These are phyloP conservation scores for Calonectria pauciramosa DNA, from an alignment of 2,329 filamentous ascomycete genomes.

Conservation along the genomic window DNA sequence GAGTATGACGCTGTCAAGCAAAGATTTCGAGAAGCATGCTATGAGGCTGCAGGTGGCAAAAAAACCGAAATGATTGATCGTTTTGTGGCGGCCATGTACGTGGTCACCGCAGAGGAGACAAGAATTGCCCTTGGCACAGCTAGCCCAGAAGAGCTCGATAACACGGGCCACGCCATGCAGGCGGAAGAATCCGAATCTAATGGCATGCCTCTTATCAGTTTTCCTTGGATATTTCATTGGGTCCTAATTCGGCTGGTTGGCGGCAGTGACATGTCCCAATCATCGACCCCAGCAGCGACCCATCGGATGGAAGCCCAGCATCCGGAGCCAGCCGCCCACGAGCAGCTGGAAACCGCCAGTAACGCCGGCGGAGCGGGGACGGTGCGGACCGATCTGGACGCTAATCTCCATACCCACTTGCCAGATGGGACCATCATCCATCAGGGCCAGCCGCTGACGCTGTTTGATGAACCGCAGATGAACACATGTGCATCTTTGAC, in stretches of 20 bases:
- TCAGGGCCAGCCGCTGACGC: constrained; percentile 33
- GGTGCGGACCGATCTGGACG: constrained; percentile 10
- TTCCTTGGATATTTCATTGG: constrained; percentile 90
- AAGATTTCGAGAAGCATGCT: constrained; percentile 76
- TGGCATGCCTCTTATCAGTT: constrained; percentile 87
- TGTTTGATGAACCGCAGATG: constrained; percentile 32
- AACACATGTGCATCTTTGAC: neutral
- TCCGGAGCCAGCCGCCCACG: neutral
- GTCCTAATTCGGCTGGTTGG: constrained; percentile 60
- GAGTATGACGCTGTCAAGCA: constrained; percentile 77
- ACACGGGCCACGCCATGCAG: constrained; percentile 48
- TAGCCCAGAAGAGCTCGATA: constrained; percentile 45
- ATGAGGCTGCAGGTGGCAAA: constrained; percentile 71
- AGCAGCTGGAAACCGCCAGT: neutral
- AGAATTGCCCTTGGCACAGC: constrained; percentile 68
- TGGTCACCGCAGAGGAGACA: constrained; percentile 80
- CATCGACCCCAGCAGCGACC: constrained; percentile 31
- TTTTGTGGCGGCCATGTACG: constrained; percentile 91
- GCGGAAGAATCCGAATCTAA: constrained; percentile 49
- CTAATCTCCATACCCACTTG: constrained; percentile 29
- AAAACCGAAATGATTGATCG: constrained; percentile 73
- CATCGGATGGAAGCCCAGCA: constrained; percentile 16
- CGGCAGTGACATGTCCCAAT: constrained; percentile 39
- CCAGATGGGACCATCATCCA: constrained; percentile 38
- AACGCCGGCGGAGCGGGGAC: constrained; percentile 1